Percentiles rank a stretch among this genome's conserved stretches.
Conservation (phyloP, 164 flowering plant species). For the Magnolia kwangsiensis region DNA sequence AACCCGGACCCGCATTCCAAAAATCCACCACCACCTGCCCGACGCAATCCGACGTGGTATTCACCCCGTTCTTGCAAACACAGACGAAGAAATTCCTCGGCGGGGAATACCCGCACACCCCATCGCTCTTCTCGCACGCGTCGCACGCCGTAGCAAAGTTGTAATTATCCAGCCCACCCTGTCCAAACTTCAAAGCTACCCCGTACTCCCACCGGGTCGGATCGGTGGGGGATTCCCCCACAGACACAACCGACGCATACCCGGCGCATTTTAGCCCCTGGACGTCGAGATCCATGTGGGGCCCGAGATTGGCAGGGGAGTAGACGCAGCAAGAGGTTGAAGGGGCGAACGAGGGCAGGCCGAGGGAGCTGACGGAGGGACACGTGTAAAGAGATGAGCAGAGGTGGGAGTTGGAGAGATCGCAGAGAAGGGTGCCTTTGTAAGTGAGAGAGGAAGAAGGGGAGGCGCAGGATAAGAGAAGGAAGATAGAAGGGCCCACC, state of each 20-base stretch:
- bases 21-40: constrained; percentile 9
- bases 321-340: constrained; percentile 51
- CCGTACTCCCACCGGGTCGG: constrained; percentile 47
- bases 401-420: constrained; percentile 32
- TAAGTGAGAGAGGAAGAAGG: constrained; percentile 33
- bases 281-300: constrained; percentile 33
- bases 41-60: constrained; percentile 33
- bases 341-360: constrained; percentile 33
- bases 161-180: constrained; percentile 23
- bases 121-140: constrained; percentile 36
- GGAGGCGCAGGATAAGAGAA: constrained; percentile 40
- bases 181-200: constrained; percentile 29
- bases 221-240: constrained; percentile 40
- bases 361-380: constrained; percentile 33
- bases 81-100: constrained; percentile 37
- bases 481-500: constrained; percentile 39
- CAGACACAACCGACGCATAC: constrained; percentile 33
- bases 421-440: constrained; percentile 36
- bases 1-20: not conserved
- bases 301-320: constrained; percentile 40
- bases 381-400: constrained; percentile 42
- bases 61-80: constrained; percentile 34
- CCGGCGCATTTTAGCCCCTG: constrained; percentile 25
- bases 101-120: constrained; percentile 43
- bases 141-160: constrained; percentile 24